phyloP scores from a whole-genome alignment of 805 yeast genomes.

The Candida namnaoensis region DNA sequence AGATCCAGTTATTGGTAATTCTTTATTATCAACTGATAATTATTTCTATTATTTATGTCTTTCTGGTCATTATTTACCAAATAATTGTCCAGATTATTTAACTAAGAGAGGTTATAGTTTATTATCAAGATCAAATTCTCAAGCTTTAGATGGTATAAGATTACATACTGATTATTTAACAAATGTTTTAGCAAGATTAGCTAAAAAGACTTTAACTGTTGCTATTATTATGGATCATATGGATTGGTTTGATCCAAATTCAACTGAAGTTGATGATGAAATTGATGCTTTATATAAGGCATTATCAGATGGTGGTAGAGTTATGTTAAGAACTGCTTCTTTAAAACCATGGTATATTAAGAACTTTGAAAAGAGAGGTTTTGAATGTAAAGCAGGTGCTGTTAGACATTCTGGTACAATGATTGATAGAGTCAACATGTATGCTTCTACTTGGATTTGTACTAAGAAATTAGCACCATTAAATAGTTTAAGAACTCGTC shows the following conservation, averaged over 20 bases:
- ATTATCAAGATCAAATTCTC: constrained; percentile 29
- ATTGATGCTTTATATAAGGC: constrained; percentile 56
- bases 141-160: constrained; percentile 63
- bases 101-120: constrained; percentile 47
- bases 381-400: constrained; percentile 61
- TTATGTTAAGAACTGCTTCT: constrained; percentile 69
- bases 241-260: constrained; percentile 80
- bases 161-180: constrained; percentile 73
- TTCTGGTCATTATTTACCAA: constrained; percentile 47
- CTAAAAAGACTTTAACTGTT: constrained; percentile 55
- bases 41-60: constrained; percentile 70
- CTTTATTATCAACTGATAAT: constrained; percentile 61
- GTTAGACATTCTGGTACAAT: constrained; percentile 53
- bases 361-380: constrained; percentile 61
- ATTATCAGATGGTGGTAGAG: constrained; percentile 61
- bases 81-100: constrained; percentile 72
- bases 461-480: constrained; percentile 29
- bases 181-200: constrained; percentile 63
- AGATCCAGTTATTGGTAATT: constrained; percentile 62
- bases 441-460: constrained; percentile 84
- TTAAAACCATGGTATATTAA: constrained; percentile 69
- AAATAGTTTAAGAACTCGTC: constrained; percentile 9
- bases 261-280: constrained; percentile 56
- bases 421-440: constrained; percentile 80
- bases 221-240: constrained; percentile 87